phyloP scores from a whole-genome alignment of 345 rosid genomes.

The Fremontodendron californicum region DNA sequence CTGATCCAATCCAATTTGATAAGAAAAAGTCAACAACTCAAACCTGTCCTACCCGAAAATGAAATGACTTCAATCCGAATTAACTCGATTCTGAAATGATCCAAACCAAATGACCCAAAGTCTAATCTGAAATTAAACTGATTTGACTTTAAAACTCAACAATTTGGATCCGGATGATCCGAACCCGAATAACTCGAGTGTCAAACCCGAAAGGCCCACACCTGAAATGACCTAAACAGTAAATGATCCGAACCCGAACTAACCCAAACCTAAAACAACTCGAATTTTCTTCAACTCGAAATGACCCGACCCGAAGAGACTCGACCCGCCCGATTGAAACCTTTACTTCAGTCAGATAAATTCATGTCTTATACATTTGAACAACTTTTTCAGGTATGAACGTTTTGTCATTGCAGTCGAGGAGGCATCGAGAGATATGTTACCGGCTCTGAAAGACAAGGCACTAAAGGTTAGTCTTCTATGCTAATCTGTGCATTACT shows the following conservation, averaged over 20 bases:
- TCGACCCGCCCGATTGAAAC: too few species aligned
- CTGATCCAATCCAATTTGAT: background rate
- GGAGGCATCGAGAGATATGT: constrained; percentile 91
- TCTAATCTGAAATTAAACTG: background rate
- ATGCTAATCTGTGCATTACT: background rate
- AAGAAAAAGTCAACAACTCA: background rate
- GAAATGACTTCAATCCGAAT: background rate
- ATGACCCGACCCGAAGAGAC: background rate
- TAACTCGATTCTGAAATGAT: background rate
- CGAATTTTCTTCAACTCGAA: background rate
- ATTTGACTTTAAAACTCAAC: background rate
- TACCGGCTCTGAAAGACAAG: constrained; percentile 80
- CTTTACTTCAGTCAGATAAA: background rate
- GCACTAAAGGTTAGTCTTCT: constrained; percentile 63
- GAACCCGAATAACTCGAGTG: background rate
- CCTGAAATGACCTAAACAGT: too few species aligned
- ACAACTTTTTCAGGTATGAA: constrained; percentile 55
- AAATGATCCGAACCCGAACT: background rate
- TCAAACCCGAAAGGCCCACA: background rate
- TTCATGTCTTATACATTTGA: background rate
- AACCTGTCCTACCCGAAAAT: background rate
- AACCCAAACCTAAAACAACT: background rate
- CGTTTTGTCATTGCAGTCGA: constrained; percentile 77
- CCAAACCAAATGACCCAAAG: background rate
- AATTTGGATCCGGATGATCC: background rate